Conservation (phyloP, 306 rosid genomes). For the Lathyrus aphaca region DNA sequence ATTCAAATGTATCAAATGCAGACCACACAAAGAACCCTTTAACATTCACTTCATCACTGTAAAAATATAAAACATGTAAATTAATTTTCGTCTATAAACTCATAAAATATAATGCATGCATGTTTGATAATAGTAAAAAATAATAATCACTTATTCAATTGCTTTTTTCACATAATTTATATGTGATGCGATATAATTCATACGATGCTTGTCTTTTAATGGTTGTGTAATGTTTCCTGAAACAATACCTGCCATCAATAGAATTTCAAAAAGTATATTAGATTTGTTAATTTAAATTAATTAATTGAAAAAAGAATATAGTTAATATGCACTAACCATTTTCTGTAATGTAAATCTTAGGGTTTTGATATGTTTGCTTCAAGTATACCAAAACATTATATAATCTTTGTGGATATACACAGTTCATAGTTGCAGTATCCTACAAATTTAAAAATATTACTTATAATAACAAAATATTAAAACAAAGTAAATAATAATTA, state of each 20-base stretch:
- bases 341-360: slow-evolving; percentile 45
- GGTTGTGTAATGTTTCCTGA: not conserved
- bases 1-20: slow-evolving; percentile 27
- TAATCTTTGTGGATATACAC: slow-evolving; percentile 41
- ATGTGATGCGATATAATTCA: slow-evolving; percentile 27
- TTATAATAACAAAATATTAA: not conserved
- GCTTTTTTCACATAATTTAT: slow-evolving; percentile 25
- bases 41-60: slow-evolving; percentile 6
- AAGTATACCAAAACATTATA: slow-evolving; percentile 25
- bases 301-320: too few relatives aligned
- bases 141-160: slow-evolving; percentile 35
- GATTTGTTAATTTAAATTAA: too few relatives aligned
- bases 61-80: not conserved
- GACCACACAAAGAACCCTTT: slow-evolving; percentile 17
- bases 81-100: not conserved
- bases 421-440: not conserved
- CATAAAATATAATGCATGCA: not conserved
- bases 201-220: slow-evolving; percentile 39
- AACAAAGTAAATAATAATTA: not conserved
- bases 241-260: slow-evolving; percentile 22
- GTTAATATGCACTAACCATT: slow-evolving; percentile 38
- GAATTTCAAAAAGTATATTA: too few relatives aligned
- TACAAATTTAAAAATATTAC: slow-evolving; percentile 1
- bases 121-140: too few relatives aligned
- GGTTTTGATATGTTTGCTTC: slow-evolving; percentile 15